Percentiles rank a stretch among this genome's conserved stretches.
phyloP scores from a whole-genome alignment of 768 basidiomycete species.

The Scleroderma citrinum region DNA sequence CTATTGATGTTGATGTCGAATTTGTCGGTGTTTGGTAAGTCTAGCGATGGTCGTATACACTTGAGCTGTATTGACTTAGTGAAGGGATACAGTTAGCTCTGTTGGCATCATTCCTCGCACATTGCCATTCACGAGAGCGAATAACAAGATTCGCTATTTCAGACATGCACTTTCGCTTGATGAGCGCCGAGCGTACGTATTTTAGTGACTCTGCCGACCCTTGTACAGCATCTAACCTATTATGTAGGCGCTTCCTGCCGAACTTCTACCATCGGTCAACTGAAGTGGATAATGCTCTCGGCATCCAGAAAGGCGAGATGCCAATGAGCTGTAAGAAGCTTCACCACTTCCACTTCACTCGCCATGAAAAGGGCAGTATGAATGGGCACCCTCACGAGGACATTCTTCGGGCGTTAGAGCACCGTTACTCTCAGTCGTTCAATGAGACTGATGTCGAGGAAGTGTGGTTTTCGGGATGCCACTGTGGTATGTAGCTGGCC shows the following conservation, averaged over 20 bases:
- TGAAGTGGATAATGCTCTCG: background rate
- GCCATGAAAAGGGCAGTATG: background rate
- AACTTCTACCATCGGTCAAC: background rate
- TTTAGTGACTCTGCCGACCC: background rate
- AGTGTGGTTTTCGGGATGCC: constrained; percentile 78
- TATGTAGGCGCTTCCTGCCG: background rate
- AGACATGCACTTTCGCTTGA: constrained; percentile 69
- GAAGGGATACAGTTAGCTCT: constrained; percentile 66
- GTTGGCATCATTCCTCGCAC: constrained; percentile 61
- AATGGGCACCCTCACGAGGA: constrained; percentile 8
- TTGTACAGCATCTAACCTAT: constrained; percentile 3
- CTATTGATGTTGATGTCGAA: constrained; percentile 65
- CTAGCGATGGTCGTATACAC: background rate
- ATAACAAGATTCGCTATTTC: constrained; percentile 56
- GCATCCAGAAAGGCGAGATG: background rate
- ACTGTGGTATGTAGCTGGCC: constrained; percentile 45
- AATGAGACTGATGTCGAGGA: constrained; percentile 58
- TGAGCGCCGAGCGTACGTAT: constrained; percentile 36
- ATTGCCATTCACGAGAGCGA: constrained; percentile 62
- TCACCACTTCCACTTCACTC: background rate
- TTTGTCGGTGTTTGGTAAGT: constrained; percentile 70
- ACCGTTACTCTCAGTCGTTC: constrained; percentile 30
- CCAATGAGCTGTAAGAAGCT: background rate
- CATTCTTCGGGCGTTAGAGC: constrained; percentile 34
- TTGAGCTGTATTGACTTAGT: background rate